Conservation (phyloP, 2,329 filamentous ascomycete genomes). For the Aspergillus phoenicis region DNA sequence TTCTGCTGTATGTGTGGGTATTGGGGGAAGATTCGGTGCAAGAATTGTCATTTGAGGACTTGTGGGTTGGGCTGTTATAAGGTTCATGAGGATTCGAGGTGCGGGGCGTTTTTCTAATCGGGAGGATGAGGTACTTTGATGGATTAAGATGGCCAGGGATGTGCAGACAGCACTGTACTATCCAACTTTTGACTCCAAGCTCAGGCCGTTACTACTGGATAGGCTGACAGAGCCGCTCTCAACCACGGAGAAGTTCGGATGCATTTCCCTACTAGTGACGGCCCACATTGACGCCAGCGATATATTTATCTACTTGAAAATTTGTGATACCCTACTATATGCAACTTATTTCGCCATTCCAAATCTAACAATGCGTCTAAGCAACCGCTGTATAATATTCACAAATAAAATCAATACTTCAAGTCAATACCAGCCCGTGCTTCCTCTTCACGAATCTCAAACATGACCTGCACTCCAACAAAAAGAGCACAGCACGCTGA, state of each 20-base stretch:
- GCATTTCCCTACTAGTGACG: no score
- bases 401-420: constrained; percentile 65
- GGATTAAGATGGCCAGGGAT: background rate
- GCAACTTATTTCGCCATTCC: background rate
- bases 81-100: constrained; percentile 51
- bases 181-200: no score
- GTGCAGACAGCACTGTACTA: no score
- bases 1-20: constrained; percentile 56
- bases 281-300: no score
- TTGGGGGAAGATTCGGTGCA: constrained; percentile 53
- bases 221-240: no score
- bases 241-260: no score
- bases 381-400: constrained; percentile 1
- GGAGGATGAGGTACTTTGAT: background rate
- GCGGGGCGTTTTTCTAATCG: constrained; percentile 43
- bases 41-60: constrained; percentile 49
- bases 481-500: constrained; percentile 75
- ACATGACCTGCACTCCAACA: constrained; percentile 90
- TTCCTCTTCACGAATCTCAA: constrained; percentile 87
- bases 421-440: constrained; percentile 76
- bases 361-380: background rate
- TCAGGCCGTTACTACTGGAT: no score
- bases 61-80: constrained; percentile 53
- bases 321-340: background rate
- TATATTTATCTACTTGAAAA: no score